A percentile compares a stretch with the other conserved stretches of the same genome.
Conservation (phyloP, 768 basidiomycete genomes). For the Tulasnella sp. region DNA sequence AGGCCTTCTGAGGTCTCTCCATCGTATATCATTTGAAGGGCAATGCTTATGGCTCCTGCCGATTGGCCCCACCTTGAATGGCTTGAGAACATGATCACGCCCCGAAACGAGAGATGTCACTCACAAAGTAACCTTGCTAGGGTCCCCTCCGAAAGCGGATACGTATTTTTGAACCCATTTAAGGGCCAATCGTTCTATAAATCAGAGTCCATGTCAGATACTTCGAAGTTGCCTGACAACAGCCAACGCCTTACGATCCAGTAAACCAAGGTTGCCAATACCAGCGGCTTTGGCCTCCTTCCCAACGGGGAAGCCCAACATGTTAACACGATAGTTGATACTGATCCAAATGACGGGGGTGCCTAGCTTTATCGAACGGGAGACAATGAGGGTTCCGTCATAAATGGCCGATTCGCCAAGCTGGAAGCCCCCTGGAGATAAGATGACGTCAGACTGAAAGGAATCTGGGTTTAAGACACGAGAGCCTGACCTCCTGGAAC, state of each 20-base stretch:
- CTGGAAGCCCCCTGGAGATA: slow-evolving; percentile 23
- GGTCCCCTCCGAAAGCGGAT: slow-evolving; percentile 34
- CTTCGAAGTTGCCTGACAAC: background rate
- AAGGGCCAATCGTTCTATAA: slow-evolving; percentile 29
- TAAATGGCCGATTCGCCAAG: slow-evolving; percentile 29
- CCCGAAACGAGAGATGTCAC: background rate
- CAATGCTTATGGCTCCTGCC: slow-evolving; percentile 25
- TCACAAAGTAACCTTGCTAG: slow-evolving; percentile 23
- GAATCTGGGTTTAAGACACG: background rate
- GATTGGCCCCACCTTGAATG: slow-evolving; percentile 25
- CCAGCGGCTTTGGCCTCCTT: slow-evolving; percentile 13
- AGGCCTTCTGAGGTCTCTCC: slow-evolving; percentile 24
- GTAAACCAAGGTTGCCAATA: slow-evolving; percentile 31
- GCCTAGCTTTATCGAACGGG: slow-evolving; percentile 38
- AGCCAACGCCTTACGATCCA: slow-evolving; percentile 25
- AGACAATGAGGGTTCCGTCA: slow-evolving; percentile 39
- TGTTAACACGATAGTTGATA: slow-evolving; percentile 43
- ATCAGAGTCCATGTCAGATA: background rate
- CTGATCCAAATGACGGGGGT: slow-evolving; percentile 46
- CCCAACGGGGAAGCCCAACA: slow-evolving; percentile 17
- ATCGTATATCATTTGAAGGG: slow-evolving; percentile 24
- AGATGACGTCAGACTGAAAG: background rate
- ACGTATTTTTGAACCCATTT: slow-evolving; percentile 37
- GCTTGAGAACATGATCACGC: background rate
- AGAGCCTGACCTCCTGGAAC: slow-evolving; percentile 34